These are phyloP conservation scores for Candida alai DNA, from an alignment of 805 yeast species.

Conservation along the genomic window DNA sequence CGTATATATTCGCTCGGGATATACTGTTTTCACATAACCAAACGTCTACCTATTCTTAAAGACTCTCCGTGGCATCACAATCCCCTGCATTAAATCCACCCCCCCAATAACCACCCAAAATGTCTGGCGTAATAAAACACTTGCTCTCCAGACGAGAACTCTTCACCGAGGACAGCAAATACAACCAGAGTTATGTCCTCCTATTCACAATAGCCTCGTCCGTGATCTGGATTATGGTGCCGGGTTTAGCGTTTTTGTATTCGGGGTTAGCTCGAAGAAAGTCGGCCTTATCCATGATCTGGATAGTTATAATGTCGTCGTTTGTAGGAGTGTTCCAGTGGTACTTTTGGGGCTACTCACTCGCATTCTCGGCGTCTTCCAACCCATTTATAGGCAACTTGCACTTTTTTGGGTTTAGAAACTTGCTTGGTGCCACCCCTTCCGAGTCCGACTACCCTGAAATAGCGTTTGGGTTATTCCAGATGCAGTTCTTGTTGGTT, in stretches of 20 bases:
- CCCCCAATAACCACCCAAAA: constrained; percentile 1
- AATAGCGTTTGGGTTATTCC: constrained; percentile 79
- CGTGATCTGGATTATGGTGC: constrained; percentile 85
- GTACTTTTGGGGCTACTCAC: constrained; percentile 98
- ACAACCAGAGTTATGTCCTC: constrained; percentile 25
- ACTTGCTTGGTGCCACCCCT: constrained; percentile 50
- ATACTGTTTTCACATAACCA: too few species aligned
- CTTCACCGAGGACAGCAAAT: constrained; percentile 32
- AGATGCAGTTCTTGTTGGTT: constrained; percentile 89
- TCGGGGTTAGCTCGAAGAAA: constrained; percentile 89
- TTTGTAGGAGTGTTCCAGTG: constrained; percentile 80
- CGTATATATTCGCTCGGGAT: too few species aligned
- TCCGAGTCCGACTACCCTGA: constrained; percentile 63
- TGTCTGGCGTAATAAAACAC: constrained; percentile 8
- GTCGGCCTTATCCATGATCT: constrained; percentile 81
- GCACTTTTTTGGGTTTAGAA: constrained; percentile 75
- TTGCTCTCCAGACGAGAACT: constrained; percentile 26
- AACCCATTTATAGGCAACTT: constrained; percentile 88
- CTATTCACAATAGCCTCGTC: constrained; percentile 59
- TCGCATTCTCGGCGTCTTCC: constrained; percentile 80
- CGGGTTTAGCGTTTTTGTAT: constrained; percentile 89
- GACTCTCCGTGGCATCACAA: too few species aligned
- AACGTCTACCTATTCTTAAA: too few species aligned
- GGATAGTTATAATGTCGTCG: constrained; percentile 72
- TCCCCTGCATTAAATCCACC: not conserved